Evolutionary conservation across 768 basidiomycete genomes (phyloP).

Genomic region (Arthromyces matolae): DNA sequence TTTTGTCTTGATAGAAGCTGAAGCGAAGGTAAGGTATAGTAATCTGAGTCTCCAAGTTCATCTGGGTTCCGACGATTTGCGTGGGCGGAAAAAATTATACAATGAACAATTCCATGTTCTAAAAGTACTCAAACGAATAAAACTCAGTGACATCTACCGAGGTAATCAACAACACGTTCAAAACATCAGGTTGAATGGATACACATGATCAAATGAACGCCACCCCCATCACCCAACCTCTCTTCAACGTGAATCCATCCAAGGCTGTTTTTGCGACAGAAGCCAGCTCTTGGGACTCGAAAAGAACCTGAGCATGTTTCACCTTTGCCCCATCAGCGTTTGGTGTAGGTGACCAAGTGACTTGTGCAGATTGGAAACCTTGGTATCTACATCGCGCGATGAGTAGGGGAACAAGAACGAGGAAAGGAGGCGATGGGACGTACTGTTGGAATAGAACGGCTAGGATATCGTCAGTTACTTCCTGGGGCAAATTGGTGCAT

Average conservation of each 20-base stretch:
- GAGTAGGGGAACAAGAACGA: not conserved
- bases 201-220: conserved; percentile 47
- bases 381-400: conserved; percentile 55
- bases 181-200: conserved; percentile 12
- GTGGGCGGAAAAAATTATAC: no score
- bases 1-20: no score
- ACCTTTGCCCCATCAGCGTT: conserved; percentile 60
- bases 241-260: conserved; percentile 84
- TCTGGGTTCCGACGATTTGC: no score
- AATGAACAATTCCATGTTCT: no score
- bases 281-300: conserved; percentile 73
- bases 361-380: conserved; percentile 72
- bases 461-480: conserved; percentile 84
- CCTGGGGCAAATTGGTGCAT: conserved; percentile 86
- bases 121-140: no score
- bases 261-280: conserved; percentile 76
- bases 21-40: no score
- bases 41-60: no score
- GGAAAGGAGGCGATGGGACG: conserved; percentile 29
- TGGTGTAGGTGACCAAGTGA: conserved; percentile 65
- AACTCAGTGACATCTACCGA: not conserved
- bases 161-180: conserved; percentile 8
- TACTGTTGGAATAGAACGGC: conserved; percentile 90
- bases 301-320: conserved; percentile 80
- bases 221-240: conserved; percentile 81